Conservation (phyloP, 2,329 filamentous ascomycete genomes). For the Colletotrichum zoysiae region DNA sequence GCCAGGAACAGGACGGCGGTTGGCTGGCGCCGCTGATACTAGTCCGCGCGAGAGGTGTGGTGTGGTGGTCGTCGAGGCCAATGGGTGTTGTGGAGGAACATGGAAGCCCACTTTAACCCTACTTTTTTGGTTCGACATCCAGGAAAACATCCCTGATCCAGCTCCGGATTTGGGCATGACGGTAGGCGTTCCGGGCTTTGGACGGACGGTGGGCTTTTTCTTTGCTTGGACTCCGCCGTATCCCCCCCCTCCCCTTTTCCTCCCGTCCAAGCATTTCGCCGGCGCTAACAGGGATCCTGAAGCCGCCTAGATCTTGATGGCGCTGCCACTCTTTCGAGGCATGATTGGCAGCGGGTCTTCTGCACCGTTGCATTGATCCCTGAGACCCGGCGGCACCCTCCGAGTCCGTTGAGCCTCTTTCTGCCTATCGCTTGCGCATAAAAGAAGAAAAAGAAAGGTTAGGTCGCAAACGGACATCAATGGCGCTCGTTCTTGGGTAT, state of each 20-base stretch:
- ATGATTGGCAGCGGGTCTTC: conserved; percentile 34
- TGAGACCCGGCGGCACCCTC: conserved; percentile 13
- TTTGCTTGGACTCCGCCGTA: conserved; percentile 16
- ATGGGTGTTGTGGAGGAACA: conserved; percentile 18
- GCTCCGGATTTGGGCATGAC: background rate
- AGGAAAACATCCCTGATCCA: conserved; percentile 28
- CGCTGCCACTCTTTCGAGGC: conserved; percentile 24
- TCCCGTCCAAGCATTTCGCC: conserved; percentile 1
- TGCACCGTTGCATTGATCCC: conserved; percentile 27
- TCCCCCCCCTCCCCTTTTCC: conserved; percentile 19
- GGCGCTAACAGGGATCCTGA: conserved; percentile 33
- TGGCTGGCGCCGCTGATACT: conserved; percentile 34
- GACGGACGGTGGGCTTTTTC: background rate
- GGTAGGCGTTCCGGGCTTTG: background rate
- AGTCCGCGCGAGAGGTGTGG: conserved; percentile 21
- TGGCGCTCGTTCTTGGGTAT: background rate
- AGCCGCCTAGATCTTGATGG: conserved; percentile 40
- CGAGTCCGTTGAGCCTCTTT: too few species aligned
- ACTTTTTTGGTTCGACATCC: conserved; percentile 9
- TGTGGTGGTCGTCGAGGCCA: conserved; percentile 31
- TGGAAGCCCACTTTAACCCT: conserved; percentile 1
- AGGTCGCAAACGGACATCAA: background rate
- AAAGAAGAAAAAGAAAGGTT: background rate
- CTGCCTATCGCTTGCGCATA: background rate
- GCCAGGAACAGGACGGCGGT: conserved; percentile 33